A percentile compares a stretch with the other conserved stretches of the same genome.
These are phyloP conservation scores for Novymonas esmeraldas DNA, from an alignment of 208 protist genomes.

Conservation along the genomic window DNA sequence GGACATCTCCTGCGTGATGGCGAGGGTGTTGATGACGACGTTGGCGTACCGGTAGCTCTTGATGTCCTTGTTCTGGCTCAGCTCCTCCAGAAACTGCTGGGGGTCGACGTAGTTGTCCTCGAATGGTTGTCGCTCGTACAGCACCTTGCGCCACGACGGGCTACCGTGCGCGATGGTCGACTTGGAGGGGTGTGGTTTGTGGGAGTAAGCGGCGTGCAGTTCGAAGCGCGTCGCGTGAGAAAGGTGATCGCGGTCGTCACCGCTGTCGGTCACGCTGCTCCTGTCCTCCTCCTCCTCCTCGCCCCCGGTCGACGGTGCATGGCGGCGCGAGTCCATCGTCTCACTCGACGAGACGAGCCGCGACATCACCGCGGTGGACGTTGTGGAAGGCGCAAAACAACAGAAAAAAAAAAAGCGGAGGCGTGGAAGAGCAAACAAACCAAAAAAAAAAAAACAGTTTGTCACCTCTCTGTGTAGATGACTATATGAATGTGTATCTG, in stretches of 20 bases:
- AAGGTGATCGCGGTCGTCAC: neutral
- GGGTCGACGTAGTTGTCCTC: conserved; percentile 93
- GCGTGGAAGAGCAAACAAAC: neutral
- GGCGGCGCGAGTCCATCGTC: conserved; percentile 16
- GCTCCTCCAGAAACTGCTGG: conserved; percentile 75
- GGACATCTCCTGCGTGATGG: conserved; percentile 86
- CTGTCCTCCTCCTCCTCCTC: conserved; percentile 12
- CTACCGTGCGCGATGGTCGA: neutral
- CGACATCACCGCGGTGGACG: conserved; percentile 4
- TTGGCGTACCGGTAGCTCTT: conserved; percentile 72
- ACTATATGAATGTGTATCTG: too few species aligned
- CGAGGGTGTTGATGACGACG: conserved; percentile 82
- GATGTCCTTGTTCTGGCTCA: conserved; percentile 83
- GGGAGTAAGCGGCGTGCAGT: neutral
- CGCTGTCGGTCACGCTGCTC: neutral
- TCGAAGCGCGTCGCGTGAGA: neutral
- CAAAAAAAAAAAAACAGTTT: neutral
- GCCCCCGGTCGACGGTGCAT: conserved; percentile 1
- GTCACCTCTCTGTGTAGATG: too few species aligned
- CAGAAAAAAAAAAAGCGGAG: conserved; percentile 7
- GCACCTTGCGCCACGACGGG: conserved; percentile 73
- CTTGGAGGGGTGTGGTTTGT: conserved; percentile 15
- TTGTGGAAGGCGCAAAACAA: too few species aligned
- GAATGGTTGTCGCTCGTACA: conserved; percentile 86
- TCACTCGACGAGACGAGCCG: conserved; percentile 6